Evolutionary conservation across 805 yeast genomes (phyloP).

Genomic region (Lipomyces yamanashiensis): DNA sequence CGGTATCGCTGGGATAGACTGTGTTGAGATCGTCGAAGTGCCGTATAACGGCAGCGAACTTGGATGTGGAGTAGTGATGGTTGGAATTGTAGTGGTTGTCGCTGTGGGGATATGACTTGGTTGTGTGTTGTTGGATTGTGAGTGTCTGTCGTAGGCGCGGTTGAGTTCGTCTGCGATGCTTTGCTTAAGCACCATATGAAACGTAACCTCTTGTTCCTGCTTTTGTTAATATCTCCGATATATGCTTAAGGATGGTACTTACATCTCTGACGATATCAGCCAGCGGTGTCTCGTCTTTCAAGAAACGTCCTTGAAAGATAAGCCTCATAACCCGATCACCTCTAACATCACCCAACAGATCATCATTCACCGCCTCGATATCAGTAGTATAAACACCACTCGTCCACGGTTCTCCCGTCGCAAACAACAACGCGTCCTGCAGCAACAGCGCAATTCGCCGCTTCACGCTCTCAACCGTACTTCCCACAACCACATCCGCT

Average conservation of each 20-base stretch:
- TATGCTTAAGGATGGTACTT: neutral
- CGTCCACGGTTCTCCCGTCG: conserved; percentile 32
- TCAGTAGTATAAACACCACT: conserved; percentile 25
- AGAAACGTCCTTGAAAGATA: conserved; percentile 33
- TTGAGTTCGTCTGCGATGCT: conserved; percentile 22
- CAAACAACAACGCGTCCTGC: conserved; percentile 26
- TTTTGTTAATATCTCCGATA: neutral
- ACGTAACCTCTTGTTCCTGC: conserved; percentile 23
- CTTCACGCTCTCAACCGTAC: conserved; percentile 22
- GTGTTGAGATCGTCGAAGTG: conserved; percentile 19
- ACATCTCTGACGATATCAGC: conserved; percentile 20
- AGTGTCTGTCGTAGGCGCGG: conserved; percentile 15
- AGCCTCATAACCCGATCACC: conserved; percentile 24
- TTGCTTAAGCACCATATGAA: conserved; percentile 29
- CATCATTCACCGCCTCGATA: conserved; percentile 18
- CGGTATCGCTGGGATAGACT: conserved; percentile 20
- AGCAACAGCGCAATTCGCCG: conserved; percentile 20
- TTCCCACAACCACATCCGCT: conserved; percentile 1
- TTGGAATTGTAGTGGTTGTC: neutral
- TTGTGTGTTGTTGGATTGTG: neutral
- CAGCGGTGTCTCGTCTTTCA: conserved; percentile 18
- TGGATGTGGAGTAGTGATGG: neutral
- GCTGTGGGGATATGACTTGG: neutral
- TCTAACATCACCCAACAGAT: conserved; percentile 17
- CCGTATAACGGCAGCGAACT: conserved; percentile 4